Percentiles rank a stretch among this genome's conserved stretches.
Conservation (phyloP, 192 early-diverging fungal species). For the Powellomyces hirtus region DNA sequence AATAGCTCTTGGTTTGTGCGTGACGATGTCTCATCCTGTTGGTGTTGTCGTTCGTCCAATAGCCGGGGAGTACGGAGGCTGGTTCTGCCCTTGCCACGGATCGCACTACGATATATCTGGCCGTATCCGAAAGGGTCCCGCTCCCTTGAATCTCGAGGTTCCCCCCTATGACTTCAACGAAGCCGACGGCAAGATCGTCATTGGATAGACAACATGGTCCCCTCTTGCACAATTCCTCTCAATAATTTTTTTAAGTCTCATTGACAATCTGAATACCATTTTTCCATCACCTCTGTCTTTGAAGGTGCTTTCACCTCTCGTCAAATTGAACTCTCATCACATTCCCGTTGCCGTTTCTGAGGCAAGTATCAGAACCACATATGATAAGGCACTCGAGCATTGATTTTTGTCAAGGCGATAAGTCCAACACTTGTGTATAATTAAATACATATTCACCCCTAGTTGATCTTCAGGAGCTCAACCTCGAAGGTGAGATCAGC, state of each 20-base stretch:
- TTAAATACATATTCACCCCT: no score
- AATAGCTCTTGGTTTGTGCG: conserved; percentile 1
- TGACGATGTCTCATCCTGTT: not conserved
- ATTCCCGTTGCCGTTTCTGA: no score
- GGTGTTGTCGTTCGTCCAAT: not conserved
- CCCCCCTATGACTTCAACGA: conserved; percentile 77
- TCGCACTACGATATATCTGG: conserved; percentile 99
- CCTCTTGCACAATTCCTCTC: not conserved
- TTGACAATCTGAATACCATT: no score
- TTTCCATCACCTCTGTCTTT: no score
- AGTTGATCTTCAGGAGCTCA: conserved; percentile 34
- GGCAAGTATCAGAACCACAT: no score
- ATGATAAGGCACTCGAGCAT: no score
- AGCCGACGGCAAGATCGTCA: conserved; percentile 69
- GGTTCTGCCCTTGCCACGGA: conserved; percentile 99
- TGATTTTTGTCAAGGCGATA: no score
- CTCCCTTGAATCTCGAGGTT: conserved; percentile 97
- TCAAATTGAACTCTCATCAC: no score
- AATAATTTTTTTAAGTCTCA: no score
- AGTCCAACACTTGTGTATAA: no score
- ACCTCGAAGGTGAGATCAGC: conserved; percentile 84
- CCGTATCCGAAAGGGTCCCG: conserved; percentile 81
- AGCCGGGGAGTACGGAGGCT: conserved; percentile 96
- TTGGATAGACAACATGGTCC: conserved; percentile 65
- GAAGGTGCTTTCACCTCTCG: no score